phyloP scores from a whole-genome alignment of 2,329 filamentous ascomycete genomes.

The Simplicillium sp. region DNA sequence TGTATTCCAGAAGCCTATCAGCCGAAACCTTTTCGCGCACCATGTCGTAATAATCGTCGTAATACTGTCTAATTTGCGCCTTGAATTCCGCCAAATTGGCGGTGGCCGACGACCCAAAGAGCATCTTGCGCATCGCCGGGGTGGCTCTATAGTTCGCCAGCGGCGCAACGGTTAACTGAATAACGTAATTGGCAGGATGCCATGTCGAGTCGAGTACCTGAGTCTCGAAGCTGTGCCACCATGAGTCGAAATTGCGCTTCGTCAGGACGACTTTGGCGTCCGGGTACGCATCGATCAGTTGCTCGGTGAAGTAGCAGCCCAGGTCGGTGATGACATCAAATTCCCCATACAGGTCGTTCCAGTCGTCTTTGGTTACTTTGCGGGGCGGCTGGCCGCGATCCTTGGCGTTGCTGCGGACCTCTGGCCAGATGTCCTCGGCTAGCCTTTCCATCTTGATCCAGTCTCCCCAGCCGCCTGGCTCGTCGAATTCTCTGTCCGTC shows the following conservation, averaged over 20 bases:
- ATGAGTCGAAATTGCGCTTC: slow-evolving; percentile 7
- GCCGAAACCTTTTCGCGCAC: slow-evolving; percentile 6
- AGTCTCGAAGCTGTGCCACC: slow-evolving; percentile 11
- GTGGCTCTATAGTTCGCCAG: neutral
- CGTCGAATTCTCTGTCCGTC: too few species aligned
- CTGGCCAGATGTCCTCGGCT: too few species aligned
- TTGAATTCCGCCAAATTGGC: neutral
- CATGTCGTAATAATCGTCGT: slow-evolving; percentile 10
- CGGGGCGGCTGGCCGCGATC: too few species aligned
- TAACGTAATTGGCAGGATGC: neutral
- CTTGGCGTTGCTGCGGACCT: too few species aligned
- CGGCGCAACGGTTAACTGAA: neutral
- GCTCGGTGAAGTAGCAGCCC: slow-evolving; percentile 5
- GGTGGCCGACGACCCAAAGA: neutral
- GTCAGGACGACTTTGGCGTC: slow-evolving; percentile 9
- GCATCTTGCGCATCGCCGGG: neutral
- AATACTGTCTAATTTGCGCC: neutral
- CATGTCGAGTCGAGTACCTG: slow-evolving; percentile 5
- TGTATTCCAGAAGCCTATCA: slow-evolving; percentile 12
- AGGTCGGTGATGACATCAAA: slow-evolving; percentile 8
- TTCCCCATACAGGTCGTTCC: slow-evolving; percentile 7
- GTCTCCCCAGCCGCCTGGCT: too few species aligned
- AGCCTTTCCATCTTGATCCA: too few species aligned
- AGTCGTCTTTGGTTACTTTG: slow-evolving; percentile 1
- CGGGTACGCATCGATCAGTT: slow-evolving; percentile 7